Conservation (phyloP, 2,329 filamentous ascomycete species). For the Plectosphaerella cucumerina region DNA sequence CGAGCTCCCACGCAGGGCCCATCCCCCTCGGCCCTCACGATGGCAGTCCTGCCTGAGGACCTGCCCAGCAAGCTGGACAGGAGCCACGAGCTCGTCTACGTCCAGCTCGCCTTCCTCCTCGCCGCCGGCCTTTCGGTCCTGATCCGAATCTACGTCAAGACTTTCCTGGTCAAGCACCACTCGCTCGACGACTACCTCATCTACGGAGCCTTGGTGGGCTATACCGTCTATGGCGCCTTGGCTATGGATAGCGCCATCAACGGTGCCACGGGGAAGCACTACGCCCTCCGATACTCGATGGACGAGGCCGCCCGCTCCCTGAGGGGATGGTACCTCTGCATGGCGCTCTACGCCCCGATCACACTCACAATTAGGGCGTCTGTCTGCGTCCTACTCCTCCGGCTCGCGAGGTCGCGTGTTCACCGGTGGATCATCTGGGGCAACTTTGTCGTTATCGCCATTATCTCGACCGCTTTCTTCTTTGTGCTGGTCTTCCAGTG, state of each 20-base stretch:
- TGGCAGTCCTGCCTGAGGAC: not conserved
- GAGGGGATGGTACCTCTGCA: conserved; percentile 32
- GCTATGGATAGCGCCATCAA: conserved; percentile 26
- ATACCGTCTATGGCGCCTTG: conserved; percentile 23
- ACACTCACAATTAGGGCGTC: conserved; percentile 35
- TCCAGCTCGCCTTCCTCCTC: conserved; percentile 19
- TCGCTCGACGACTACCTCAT: conserved; percentile 43
- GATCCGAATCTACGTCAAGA: conserved; percentile 39
- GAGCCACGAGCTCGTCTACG: conserved; percentile 1
- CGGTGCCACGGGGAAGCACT: conserved; percentile 20
- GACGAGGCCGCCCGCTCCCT: conserved; percentile 22
- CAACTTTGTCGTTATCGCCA: conserved; percentile 28
- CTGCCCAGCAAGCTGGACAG: not conserved
- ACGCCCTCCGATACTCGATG: not conserved
- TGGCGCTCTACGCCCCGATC: conserved; percentile 34
- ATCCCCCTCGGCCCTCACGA: not conserved
- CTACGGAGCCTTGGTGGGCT: conserved; percentile 35
- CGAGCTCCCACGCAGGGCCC: not conserved
- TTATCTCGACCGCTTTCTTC: conserved; percentile 33
- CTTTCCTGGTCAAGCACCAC: conserved; percentile 33
- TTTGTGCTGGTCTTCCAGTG: conserved; percentile 47
- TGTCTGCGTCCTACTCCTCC: conserved; percentile 35
- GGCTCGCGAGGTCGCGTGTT: conserved; percentile 26
- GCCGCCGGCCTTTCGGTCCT: conserved; percentile 28
- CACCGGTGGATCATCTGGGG: conserved; percentile 28